Evolutionary conservation across 2,329 filamentous ascomycete genomes (phyloP).

Genomic region (Colletotrichum falcatum): DNA sequence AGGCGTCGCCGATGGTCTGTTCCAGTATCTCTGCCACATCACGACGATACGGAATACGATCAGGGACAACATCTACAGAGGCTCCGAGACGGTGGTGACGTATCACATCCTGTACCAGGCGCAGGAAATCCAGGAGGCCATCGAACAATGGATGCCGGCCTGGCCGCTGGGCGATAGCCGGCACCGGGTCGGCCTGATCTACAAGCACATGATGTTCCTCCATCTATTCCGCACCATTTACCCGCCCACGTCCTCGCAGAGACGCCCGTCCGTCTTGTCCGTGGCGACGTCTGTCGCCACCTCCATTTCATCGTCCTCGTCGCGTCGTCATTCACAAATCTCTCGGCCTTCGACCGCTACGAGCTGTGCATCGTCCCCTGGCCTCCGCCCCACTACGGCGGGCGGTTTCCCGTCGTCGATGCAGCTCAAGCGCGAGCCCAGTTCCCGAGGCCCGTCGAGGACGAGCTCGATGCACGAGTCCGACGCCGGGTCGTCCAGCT

Average conservation of each 20-base stretch:
- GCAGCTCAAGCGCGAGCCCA: conserved; percentile 48
- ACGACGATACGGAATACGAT: conserved; percentile 82
- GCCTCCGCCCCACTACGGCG: conserved; percentile 41
- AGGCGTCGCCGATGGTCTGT: conserved; percentile 85
- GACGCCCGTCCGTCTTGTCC: conserved; percentile 37
- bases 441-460: conserved; percentile 51
- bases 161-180: conserved; percentile 70
- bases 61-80: conserved; percentile 71
- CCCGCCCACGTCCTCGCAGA: conserved; percentile 55
- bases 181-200: conserved; percentile 67
- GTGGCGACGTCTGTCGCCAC: conserved; percentile 41
- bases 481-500: conserved; percentile 30
- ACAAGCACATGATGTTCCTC: conserved; percentile 75
- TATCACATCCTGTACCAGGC: conserved; percentile 79
- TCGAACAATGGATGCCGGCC: conserved; percentile 78
- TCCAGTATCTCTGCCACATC: conserved; percentile 82
- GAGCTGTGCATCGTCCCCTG: conserved; percentile 53
- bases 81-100: conserved; percentile 76
- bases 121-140: conserved; percentile 79
- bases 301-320: conserved; percentile 39
- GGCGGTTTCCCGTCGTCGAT: conserved; percentile 41
- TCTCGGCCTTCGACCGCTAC: conserved; percentile 42
- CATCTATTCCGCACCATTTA: conserved; percentile 73
- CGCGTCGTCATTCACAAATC: conserved; percentile 41
- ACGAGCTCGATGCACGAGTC: conserved; percentile 56